A percentile compares a stretch with the other conserved stretches of the same genome.
Conservation (phyloP, 2,329 filamentous ascomycete species). For the Cyphellophora europaea region DNA sequence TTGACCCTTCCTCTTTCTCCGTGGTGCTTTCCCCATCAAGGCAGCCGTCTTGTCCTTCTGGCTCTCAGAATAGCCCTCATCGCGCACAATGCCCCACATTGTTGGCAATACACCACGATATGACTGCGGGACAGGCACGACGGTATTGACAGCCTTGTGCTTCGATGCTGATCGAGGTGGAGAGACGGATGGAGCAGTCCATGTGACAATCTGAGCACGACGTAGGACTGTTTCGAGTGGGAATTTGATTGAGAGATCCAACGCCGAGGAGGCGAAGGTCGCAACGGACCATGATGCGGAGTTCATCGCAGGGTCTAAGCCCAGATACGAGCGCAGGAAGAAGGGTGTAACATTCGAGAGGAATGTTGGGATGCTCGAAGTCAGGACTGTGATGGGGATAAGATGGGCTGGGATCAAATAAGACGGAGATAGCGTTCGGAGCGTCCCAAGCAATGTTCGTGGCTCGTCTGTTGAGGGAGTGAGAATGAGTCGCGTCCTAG, state of each 20-base stretch:
- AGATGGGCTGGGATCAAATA: constrained; percentile 63
- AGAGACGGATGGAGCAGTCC: constrained; percentile 38
- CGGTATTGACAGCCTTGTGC: constrained; percentile 50
- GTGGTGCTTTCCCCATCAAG: constrained; percentile 28
- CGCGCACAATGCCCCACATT: constrained; percentile 74
- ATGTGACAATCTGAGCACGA: constrained; percentile 71
- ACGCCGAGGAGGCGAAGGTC: constrained; percentile 70
- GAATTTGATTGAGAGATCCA: constrained; percentile 76
- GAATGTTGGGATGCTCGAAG: constrained; percentile 74
- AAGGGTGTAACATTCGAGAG: constrained; percentile 76
- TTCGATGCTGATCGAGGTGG: constrained; percentile 31
- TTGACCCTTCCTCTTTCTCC: constrained; percentile 41
- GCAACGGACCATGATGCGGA: constrained; percentile 73
- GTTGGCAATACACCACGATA: constrained; percentile 87
- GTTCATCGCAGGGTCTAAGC: constrained; percentile 71
- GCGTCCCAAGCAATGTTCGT: constrained; percentile 63
- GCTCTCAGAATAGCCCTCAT: constrained; percentile 57
- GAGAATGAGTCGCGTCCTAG: constrained; percentile 77
- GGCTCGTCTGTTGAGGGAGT: constrained; percentile 68
- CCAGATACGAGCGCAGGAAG: constrained; percentile 72
- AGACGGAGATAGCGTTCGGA: constrained; percentile 61
- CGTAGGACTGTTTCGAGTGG: constrained; percentile 87
- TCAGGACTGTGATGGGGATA: constrained; percentile 73
- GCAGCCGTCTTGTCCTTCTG: constrained; percentile 33
- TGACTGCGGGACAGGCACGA: constrained; percentile 64